phyloP scores from a whole-genome alignment of 1,284 basidiomycete genomes.

The Ustilago cynodontis region DNA sequence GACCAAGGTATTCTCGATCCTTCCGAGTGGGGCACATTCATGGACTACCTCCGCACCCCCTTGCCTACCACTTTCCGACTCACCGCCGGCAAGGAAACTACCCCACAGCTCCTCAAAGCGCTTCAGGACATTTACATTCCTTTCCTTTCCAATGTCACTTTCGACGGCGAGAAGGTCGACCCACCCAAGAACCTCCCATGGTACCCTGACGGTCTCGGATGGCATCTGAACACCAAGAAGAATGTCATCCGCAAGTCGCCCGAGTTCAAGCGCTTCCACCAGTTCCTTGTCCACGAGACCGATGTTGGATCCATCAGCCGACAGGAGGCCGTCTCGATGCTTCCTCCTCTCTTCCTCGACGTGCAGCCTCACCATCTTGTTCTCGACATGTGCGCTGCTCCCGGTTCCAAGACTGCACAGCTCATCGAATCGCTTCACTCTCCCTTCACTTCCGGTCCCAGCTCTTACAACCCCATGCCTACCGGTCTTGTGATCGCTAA shows the following conservation, averaged over 20 bases:
- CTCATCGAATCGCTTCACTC: conserved; percentile 86
- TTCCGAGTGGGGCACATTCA: conserved; percentile 82
- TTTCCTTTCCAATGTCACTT: conserved; percentile 78
- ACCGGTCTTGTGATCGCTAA: conserved; percentile 86
- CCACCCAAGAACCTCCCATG: conserved; percentile 89
- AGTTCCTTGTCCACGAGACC: conserved; percentile 96
- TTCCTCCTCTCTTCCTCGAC: conserved; percentile 93
- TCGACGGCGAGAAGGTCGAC: conserved; percentile 77
- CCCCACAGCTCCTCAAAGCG: conserved; percentile 61
- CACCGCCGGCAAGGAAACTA: conserved; percentile 72
- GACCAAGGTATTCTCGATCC: conserved; percentile 64
- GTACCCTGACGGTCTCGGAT: conserved; percentile 93
- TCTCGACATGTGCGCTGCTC: conserved; percentile 99
- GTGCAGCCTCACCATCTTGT: conserved; percentile 75
- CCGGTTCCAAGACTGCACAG: conserved; percentile 96
- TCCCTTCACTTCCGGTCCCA: conserved; percentile 58
- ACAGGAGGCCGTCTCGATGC: conserved; percentile 98
- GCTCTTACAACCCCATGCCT: conserved; percentile 65
- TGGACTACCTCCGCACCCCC: conserved; percentile 78
- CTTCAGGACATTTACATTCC: conserved; percentile 78
- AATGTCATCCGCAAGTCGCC: conserved; percentile 87
- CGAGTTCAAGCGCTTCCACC: conserved; percentile 96
- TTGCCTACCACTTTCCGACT: conserved; percentile 96
- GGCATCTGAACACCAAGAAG: conserved; percentile 95
- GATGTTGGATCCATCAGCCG: conserved; percentile 96